A percentile compares a stretch with the other conserved stretches of the same genome.
Evolutionary conservation across 225 moss, liverwort and hornwort species (phyloP).

Genomic region (Anthoceros angustus): DNA sequence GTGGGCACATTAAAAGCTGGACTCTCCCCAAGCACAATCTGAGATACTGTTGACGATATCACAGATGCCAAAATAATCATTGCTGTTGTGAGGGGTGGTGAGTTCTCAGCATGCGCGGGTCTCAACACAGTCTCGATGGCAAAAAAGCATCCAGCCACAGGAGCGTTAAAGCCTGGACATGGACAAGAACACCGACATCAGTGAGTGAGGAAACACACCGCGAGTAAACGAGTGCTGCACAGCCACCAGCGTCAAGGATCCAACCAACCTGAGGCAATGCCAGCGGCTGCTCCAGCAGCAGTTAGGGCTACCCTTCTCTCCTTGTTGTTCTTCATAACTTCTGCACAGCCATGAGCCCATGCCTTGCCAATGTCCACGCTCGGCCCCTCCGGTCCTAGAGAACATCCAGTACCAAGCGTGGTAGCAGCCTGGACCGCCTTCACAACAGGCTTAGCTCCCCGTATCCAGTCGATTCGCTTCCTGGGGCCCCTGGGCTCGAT

Average conservation of each 20-base stretch:
- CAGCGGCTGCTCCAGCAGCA: constrained; percentile 93
- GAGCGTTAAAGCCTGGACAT: constrained; percentile 80
- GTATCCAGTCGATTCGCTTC: constrained; percentile 60
- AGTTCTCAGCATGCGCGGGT: constrained; percentile 91
- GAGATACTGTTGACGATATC: constrained; percentile 73
- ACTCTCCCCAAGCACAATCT: constrained; percentile 58
- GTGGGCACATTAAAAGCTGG: constrained; percentile 81
- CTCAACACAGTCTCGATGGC: constrained; percentile 90
- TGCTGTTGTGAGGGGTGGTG: constrained; percentile 89
- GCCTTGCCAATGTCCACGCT: constrained; percentile 98
- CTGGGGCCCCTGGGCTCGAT: constrained; percentile 20
- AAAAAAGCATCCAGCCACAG: constrained; percentile 89
- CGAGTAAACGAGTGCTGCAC: neutral
- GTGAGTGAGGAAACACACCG: neutral
- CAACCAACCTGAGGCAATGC: constrained; percentile 76
- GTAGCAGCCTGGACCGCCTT: constrained; percentile 74
- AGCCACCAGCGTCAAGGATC: neutral
- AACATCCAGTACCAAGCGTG: constrained; percentile 66
- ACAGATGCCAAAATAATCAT: constrained; percentile 97
- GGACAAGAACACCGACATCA: neutral
- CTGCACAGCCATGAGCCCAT: constrained; percentile 87
- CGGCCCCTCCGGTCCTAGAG: constrained; percentile 90
- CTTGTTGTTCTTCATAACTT: constrained; percentile 85
- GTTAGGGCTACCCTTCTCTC: constrained; percentile 92
- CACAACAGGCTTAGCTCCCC: constrained; percentile 45